These are phyloP conservation scores for Exophiala sp. DNA, from an alignment of 2,329 filamentous ascomycete species.

Conservation along the genomic window DNA sequence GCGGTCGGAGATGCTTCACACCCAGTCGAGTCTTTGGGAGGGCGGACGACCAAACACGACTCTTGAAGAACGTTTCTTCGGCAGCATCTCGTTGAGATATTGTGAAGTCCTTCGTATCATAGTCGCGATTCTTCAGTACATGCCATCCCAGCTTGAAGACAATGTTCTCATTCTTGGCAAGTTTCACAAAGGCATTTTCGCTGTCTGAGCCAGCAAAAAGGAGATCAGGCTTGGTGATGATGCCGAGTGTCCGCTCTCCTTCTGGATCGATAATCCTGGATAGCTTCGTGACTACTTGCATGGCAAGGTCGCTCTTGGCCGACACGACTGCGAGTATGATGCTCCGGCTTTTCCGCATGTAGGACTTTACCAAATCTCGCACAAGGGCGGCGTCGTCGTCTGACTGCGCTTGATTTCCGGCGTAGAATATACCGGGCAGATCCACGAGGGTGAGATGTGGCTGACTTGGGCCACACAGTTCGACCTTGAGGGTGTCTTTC, in stretches of 20 bases:
- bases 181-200: conserved; percentile 26
- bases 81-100: conserved; percentile 30
- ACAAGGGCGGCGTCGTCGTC: conserved; percentile 53
- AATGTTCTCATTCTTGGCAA: conserved; percentile 31
- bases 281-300: conserved; percentile 56
- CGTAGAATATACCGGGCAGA: conserved; percentile 57
- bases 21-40: conserved; percentile 32
- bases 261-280: conserved; percentile 36
- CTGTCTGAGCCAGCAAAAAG: conserved; percentile 31
- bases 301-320: conserved; percentile 51
- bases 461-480: conserved; percentile 58
- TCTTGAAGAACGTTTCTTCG: conserved; percentile 36
- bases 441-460: conserved; percentile 61
- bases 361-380: conserved; percentile 45
- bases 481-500: conserved; percentile 55
- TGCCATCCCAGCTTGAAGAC: conserved; percentile 49
- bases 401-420: conserved; percentile 53
- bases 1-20: conserved; percentile 31
- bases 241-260: conserved; percentile 35
- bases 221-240: conserved; percentile 38
- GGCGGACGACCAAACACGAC: conserved; percentile 28
- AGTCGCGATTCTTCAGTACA: conserved; percentile 44
- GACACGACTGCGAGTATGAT: conserved; percentile 58
- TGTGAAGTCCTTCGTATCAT: conserved; percentile 29
- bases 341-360: conserved; percentile 57